phyloP scores from a whole-genome alignment of 495 filamentous ascomycete genomes.

The Cenococcum geophilum region DNA sequence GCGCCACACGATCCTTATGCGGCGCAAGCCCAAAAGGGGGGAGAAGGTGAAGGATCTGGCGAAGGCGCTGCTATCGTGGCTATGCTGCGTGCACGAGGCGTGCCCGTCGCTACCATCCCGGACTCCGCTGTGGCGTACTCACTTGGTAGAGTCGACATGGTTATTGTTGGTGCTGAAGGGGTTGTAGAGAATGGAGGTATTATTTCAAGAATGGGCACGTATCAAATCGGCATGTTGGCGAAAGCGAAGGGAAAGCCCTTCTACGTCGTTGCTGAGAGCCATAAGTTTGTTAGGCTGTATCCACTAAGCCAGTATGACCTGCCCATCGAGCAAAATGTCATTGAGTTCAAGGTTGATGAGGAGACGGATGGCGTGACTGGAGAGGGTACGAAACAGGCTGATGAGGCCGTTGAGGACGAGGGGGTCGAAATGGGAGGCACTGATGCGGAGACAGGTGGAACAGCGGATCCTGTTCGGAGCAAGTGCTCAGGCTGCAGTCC shows the following conservation, averaged over 20 bases:
- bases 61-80: slow-evolving; percentile 60
- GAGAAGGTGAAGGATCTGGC: slow-evolving; percentile 14
- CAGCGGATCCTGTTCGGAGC: slow-evolving; percentile 5
- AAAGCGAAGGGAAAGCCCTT: slow-evolving; percentile 73
- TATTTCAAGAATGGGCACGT: slow-evolving; percentile 83
- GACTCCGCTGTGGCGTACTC: slow-evolving; percentile 77
- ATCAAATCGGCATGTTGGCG: slow-evolving; percentile 78
- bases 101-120: slow-evolving; percentile 78
- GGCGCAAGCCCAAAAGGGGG: slow-evolving; percentile 35
- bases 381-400: slow-evolving; percentile 14
- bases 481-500: slow-evolving; percentile 22
- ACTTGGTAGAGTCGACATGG: slow-evolving; percentile 72
- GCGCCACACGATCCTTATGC: slow-evolving; percentile 30
- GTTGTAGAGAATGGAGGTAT: slow-evolving; percentile 92
- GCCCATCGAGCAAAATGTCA: slow-evolving; percentile 65
- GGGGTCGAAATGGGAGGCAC: slow-evolving; percentile 24
- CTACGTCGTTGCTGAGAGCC: slow-evolving; percentile 88
- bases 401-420: slow-evolving; percentile 35
- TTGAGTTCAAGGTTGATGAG: slow-evolving; percentile 55
- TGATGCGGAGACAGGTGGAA: slow-evolving; percentile 10
- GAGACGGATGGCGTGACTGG: slow-evolving; percentile 21
- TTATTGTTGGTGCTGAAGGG: slow-evolving; percentile 89
- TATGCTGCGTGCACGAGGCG: slow-evolving; percentile 61
- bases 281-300: slow-evolving; percentile 85
- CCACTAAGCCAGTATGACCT: slow-evolving; percentile 74